These are phyloP conservation scores for Stevia rebaudiana DNA, from an alignment of 140 eudicot genomes.

Conservation along the genomic window DNA sequence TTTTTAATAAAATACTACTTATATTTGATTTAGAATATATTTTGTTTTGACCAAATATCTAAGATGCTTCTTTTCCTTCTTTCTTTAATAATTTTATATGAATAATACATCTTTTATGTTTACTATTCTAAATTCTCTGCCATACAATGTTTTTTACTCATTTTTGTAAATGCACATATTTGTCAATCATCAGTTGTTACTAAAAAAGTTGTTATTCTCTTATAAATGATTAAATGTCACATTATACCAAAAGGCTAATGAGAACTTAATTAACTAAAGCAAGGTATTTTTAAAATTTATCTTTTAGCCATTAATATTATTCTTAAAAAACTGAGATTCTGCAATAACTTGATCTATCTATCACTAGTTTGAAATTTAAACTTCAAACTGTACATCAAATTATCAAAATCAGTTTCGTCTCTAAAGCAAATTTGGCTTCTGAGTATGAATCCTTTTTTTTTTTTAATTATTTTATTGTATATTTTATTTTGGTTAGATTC, in stretches of 20 bases:
- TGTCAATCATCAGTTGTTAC: neutral
- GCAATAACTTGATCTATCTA: neutral
- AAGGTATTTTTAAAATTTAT: neutral
- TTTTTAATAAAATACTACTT: neutral
- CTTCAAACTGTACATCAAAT: neutral
- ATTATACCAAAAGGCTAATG: neutral
- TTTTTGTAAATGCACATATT: neutral
- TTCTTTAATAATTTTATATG: no score
- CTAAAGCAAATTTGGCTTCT: neutral
- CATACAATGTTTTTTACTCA: neutral
- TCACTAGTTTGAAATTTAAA: neutral
- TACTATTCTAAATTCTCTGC: no score
- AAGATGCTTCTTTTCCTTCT: neutral
- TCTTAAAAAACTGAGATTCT: neutral
- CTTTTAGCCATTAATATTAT: neutral
- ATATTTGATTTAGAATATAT: neutral
- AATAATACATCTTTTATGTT: neutral
- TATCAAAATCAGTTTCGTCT: neutral
- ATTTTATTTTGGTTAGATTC: slow-evolving; percentile 45
- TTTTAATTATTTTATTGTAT: neutral
- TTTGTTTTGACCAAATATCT: neutral
- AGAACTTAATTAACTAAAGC: neutral
- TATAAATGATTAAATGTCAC: neutral
- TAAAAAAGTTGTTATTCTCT: neutral
- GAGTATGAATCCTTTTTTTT: neutral